Conservation (phyloP, 352 stramenopile species). For the Pilasporangium apinafurcum region DNA sequence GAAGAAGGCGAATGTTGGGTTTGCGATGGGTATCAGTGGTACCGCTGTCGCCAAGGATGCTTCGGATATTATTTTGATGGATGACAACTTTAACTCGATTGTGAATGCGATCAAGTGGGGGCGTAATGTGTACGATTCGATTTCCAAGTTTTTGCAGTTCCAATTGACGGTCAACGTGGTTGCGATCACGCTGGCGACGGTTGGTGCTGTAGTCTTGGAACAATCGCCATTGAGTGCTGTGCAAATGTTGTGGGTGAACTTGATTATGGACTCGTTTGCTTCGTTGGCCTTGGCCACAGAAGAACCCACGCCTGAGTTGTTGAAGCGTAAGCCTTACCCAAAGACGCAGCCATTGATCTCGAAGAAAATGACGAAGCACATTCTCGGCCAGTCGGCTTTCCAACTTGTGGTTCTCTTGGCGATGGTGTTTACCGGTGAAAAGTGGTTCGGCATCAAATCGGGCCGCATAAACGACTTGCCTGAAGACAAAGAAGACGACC, state of each 20-base stretch:
- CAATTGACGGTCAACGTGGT: conserved; percentile 95
- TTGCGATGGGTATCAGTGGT: conserved; percentile 92
- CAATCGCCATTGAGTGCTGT: conserved; percentile 87
- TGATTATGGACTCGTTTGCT: conserved; percentile 97
- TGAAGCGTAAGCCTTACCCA: conserved; percentile 89
- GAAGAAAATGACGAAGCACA: conserved; percentile 92
- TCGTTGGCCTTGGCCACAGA: conserved; percentile 94
- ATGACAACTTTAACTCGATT: conserved; percentile 95
- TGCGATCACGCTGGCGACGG: conserved; percentile 86
- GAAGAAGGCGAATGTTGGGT: conserved; percentile 93
- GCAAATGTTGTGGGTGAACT: conserved; percentile 97
- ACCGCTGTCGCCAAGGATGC: conserved; percentile 94
- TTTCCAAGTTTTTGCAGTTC: conserved; percentile 96
- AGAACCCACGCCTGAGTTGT: conserved; percentile 76
- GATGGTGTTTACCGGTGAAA: conserved; percentile 69
- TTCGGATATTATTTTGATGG: conserved; percentile 94
- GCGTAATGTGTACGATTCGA: conserved; percentile 95
- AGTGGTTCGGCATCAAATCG: conserved; percentile 41
- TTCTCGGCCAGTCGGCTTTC: conserved; percentile 88
- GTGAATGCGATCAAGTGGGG: conserved; percentile 95
- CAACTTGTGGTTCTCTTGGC: conserved; percentile 85
- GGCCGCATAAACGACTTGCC: conserved; percentile 26
- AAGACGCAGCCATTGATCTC: conserved; percentile 89
- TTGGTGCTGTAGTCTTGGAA: conserved; percentile 62
- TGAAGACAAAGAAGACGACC: conserved; percentile 44